Percentiles rank a stretch among this genome's conserved stretches.
Conservation (phyloP, 2,329 filamentous ascomycete species). For the Penicillium psychrosexuale region DNA sequence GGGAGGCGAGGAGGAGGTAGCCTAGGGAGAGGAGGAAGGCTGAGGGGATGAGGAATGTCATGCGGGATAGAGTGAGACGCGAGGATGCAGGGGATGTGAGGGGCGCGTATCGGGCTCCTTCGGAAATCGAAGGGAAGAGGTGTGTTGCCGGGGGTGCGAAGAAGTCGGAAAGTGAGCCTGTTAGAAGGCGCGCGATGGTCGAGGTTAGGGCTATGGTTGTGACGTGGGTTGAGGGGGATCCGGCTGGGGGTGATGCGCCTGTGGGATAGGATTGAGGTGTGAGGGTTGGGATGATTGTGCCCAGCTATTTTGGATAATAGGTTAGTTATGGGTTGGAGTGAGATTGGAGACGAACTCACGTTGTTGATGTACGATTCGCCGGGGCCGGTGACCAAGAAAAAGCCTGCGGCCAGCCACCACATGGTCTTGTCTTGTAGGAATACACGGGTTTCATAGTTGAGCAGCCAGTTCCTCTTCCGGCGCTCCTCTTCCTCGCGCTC, state of each 20-base stretch:
- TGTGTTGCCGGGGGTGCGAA: constrained; percentile 68
- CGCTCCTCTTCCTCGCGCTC: constrained; percentile 53
- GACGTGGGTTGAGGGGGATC: constrained; percentile 74
- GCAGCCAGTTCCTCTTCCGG: constrained; percentile 80
- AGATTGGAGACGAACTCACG: constrained; percentile 29
- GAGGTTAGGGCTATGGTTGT: constrained; percentile 88
- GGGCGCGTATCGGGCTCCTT: constrained; percentile 34
- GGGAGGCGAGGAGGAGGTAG: constrained; percentile 73
- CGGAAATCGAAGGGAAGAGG: constrained; percentile 52
- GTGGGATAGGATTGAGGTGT: constrained; percentile 60
- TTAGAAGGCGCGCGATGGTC: constrained; percentile 84
- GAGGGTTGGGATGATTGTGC: constrained; percentile 85
- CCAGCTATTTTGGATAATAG: constrained; percentile 51
- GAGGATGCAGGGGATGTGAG: constrained; percentile 30
- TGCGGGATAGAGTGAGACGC: constrained; percentile 65
- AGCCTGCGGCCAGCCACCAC: constrained; percentile 90
- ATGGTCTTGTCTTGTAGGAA: constrained; percentile 89
- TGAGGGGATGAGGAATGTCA: constrained; percentile 74
- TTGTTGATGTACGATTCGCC: constrained; percentile 99
- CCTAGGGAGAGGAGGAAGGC: constrained; percentile 71
- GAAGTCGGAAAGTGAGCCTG: constrained; percentile 82
- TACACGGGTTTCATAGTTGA: constrained; percentile 83
- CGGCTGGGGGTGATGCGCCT: constrained; percentile 52
- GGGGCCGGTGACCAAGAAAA: constrained; percentile 88
- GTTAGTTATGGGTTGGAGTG: neutral